Percentiles rank a stretch among this genome's conserved stretches.
phyloP scores from a whole-genome alignment of 768 basidiomycete genomes.

The Mycena floridula region DNA sequence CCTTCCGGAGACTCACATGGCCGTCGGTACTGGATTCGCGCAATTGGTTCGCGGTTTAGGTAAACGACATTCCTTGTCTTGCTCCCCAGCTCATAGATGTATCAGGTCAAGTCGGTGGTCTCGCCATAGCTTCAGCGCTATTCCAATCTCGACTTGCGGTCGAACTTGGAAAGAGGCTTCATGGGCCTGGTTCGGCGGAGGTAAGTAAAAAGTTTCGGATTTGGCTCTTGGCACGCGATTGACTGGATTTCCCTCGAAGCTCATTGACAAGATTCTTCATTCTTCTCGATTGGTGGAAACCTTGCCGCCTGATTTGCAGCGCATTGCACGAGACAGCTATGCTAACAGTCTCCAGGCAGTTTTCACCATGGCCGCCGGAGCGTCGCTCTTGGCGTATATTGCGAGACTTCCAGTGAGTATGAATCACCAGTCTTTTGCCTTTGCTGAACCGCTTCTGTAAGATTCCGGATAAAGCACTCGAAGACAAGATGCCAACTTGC shows the following conservation, averaged over 20 bases:
- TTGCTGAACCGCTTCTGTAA: slow-evolving; percentile 9
- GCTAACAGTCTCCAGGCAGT: slow-evolving; percentile 51
- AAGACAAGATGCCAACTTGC: slow-evolving; percentile 8
- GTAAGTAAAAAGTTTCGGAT: slow-evolving; percentile 20
- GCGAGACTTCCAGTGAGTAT: slow-evolving; percentile 52
- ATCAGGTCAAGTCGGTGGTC: slow-evolving; percentile 55
- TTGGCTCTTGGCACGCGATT: too few species aligned
- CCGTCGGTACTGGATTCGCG: slow-evolving; percentile 53
- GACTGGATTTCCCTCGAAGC: slow-evolving; percentile 22
- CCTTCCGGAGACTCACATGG: slow-evolving; percentile 45
- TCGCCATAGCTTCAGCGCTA: slow-evolving; percentile 51
- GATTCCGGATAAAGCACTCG: slow-evolving; percentile 35
- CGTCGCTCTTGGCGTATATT: slow-evolving; percentile 52
- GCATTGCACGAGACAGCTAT: slow-evolving; percentile 54
- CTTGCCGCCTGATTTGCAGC: slow-evolving; percentile 46
- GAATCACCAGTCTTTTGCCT: not conserved
- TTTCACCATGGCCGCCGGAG: slow-evolving; percentile 53
- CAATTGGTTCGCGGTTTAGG: slow-evolving; percentile 54
- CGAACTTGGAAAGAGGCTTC: slow-evolving; percentile 41
- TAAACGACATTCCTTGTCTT: slow-evolving; percentile 1
- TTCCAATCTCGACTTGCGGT: slow-evolving; percentile 47
- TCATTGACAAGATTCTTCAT: slow-evolving; percentile 55
- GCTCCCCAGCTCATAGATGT: not conserved
- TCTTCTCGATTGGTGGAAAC: slow-evolving; percentile 47
- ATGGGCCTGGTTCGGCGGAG: slow-evolving; percentile 34